Conservation (phyloP, 495 filamentous ascomycete genomes). For the Recurvomyces mirabilis region DNA sequence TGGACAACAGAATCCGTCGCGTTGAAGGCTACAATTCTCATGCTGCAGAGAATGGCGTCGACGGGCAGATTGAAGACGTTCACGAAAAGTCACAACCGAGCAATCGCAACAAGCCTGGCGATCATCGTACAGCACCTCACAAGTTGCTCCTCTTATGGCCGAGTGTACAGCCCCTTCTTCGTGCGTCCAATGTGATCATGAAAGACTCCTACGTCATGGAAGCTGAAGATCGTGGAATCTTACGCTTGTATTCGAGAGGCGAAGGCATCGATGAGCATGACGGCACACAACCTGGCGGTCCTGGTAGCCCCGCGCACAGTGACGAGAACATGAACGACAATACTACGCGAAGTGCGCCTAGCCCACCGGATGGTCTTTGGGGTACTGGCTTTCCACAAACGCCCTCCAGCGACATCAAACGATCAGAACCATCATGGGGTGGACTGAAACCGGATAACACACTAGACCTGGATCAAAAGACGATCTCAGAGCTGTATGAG, state of each 20-base stretch:
- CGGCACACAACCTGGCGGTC: constrained; percentile 27
- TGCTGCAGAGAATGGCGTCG: too few relatives aligned
- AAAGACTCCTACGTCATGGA: constrained; percentile 58
- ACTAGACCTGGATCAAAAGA: constrained; percentile 51
- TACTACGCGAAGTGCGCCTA: constrained; percentile 11
- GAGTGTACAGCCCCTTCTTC: constrained; percentile 47
- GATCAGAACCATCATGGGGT: constrained; percentile 25
- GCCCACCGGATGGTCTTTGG: constrained; percentile 30
- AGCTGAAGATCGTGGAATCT: constrained; percentile 61
- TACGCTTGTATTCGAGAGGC: constrained; percentile 68
- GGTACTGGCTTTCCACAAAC: constrained; percentile 26
- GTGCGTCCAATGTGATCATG: constrained; percentile 33
- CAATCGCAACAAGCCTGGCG: constrained; percentile 36
- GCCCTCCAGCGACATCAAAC: constrained; percentile 10
- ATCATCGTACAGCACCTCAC: constrained; percentile 74
- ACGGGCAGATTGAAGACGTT: too few relatives aligned
- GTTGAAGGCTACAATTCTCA: neutral
- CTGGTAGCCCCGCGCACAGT: constrained; percentile 14
- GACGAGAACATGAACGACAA: constrained; percentile 16
- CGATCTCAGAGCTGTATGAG: constrained; percentile 50
- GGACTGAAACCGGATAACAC: constrained; percentile 50
- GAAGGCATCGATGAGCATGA: constrained; percentile 48
- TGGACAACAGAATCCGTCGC: constrained; percentile 6
- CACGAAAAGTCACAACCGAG: too few relatives aligned
- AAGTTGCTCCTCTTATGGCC: constrained; percentile 56